Evolutionary conservation across 1,139 yeast genomes (phyloP).

Genomic region (Lodderomyces oxycetoniae): DNA sequence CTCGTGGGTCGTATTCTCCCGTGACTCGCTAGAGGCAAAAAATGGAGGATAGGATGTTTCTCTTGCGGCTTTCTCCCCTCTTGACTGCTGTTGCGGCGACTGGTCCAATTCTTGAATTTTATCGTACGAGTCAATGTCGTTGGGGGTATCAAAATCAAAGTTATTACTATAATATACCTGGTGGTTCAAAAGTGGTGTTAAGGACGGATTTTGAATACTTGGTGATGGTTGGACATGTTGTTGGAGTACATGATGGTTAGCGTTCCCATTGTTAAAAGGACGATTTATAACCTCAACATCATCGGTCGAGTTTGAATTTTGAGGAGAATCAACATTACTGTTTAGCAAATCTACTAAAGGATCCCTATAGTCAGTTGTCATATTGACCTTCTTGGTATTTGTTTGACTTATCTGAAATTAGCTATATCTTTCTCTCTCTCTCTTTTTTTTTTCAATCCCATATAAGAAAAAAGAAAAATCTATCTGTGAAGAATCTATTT

Average conservation of each 20-base stretch:
- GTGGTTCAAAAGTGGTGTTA: slow-evolving; percentile 14
- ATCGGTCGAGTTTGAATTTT: slow-evolving; percentile 7
- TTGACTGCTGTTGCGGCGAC: slow-evolving; percentile 8
- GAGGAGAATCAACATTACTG: slow-evolving; percentile 5
- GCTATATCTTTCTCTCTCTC: neutral
- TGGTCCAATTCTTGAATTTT: slow-evolving; percentile 9
- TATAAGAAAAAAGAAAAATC: too few relatives aligned
- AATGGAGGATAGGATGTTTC: too few relatives aligned
- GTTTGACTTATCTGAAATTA: neutral
- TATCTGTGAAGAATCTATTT: too few relatives aligned
- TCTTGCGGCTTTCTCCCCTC: neutral
- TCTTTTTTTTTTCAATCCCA: too few relatives aligned
- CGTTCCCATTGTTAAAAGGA: slow-evolving; percentile 12
- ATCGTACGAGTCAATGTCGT: slow-evolving; percentile 5
- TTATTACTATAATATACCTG: slow-evolving; percentile 10
- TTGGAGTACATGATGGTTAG: slow-evolving; percentile 9
- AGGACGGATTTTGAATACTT: slow-evolving; percentile 1
- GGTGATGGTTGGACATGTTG: slow-evolving; percentile 2
- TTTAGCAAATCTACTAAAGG: slow-evolving; percentile 10
- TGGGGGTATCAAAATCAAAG: slow-evolving; percentile 3
- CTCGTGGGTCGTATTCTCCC: slow-evolving; percentile 1
- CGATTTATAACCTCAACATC: slow-evolving; percentile 37
- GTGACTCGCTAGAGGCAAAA: too few relatives aligned
- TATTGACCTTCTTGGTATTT: slow-evolving; percentile 5
- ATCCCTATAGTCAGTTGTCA: slow-evolving; percentile 11